These are phyloP conservation scores for Primulina tabacum DNA, from an alignment of 257 asterid species.

Conservation along the genomic window DNA sequence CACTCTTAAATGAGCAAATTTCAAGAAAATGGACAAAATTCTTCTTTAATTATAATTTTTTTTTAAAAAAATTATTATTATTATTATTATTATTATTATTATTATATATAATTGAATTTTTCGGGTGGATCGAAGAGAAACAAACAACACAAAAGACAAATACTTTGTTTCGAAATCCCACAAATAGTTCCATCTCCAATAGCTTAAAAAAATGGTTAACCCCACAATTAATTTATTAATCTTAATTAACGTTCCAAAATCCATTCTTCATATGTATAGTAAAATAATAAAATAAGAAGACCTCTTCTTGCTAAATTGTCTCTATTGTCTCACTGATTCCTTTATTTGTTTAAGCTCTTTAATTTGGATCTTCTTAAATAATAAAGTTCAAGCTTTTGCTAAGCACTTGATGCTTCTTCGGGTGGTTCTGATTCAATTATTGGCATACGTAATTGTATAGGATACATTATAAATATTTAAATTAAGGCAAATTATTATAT, in stretches of 20 bases:
- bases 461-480: too few species aligned
- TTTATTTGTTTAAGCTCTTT: background rate
- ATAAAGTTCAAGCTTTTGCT: too few species aligned
- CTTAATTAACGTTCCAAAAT: background rate
- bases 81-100: conserved; percentile 21
- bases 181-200: conserved; percentile 52
- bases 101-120: background rate
- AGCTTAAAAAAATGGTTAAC: conserved; percentile 23
- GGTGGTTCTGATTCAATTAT: too few species aligned
- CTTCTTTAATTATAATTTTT: conserved; percentile 21
- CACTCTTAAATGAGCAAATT: conserved; percentile 20
- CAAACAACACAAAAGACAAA: conserved; percentile 46
- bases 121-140: conserved; percentile 3
- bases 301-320: background rate
- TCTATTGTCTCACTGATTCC: background rate
- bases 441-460: too few species aligned
- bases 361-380: background rate
- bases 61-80: too few species aligned
- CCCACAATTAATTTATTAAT: conserved; percentile 30
- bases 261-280: background rate
- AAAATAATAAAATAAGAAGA: too few species aligned
- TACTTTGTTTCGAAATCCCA: conserved; percentile 36
- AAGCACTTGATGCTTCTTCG: background rate
- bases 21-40: conserved; percentile 39
- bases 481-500: too few species aligned